These are phyloP conservation scores for Rhinocladiella mackenziei DNA, from an alignment of 2,329 filamentous ascomycete genomes.

Conservation along the genomic window DNA sequence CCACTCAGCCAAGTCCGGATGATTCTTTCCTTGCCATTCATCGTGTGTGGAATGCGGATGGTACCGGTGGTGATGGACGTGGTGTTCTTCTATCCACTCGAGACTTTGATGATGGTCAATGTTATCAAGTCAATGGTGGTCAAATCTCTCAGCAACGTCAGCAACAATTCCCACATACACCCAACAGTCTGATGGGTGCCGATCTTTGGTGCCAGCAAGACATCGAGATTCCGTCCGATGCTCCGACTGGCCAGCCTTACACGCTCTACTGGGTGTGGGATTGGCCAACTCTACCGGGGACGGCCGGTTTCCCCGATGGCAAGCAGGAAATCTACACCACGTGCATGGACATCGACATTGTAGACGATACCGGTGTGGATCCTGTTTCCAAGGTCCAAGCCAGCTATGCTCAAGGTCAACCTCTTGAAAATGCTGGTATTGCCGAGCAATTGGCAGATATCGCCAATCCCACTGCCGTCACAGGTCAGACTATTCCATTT, in stretches of 20 bases:
- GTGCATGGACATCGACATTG: constrained; percentile 47
- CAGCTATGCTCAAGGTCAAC: constrained; percentile 35
- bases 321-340: constrained; percentile 48
- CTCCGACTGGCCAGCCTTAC: constrained; percentile 61
- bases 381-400: constrained; percentile 22
- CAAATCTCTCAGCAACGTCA: constrained; percentile 59
- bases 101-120: constrained; percentile 85
- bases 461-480: constrained; percentile 28
- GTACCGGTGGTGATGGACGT: constrained; percentile 73
- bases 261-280: constrained; percentile 97
- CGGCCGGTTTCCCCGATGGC: constrained; percentile 37
- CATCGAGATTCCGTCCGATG: constrained; percentile 66
- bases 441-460: constrained; percentile 38
- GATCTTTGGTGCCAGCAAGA: constrained; percentile 78
- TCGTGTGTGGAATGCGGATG: constrained; percentile 71
- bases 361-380: constrained; percentile 24
- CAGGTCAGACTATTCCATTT: constrained; percentile 24
- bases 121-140: constrained; percentile 70
- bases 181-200: constrained; percentile 51
- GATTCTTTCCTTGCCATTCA: constrained; percentile 65
- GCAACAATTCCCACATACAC: constrained; percentile 49
- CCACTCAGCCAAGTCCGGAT: constrained; percentile 53
- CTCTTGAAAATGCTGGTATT: constrained; percentile 39
- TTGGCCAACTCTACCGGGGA: constrained; percentile 62
- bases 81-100: constrained; percentile 72